Percentiles rank a stretch among this genome's conserved stretches.
Conservation (phyloP, 2,329 filamentous ascomycete species). For the Acrocalymma vagum region DNA sequence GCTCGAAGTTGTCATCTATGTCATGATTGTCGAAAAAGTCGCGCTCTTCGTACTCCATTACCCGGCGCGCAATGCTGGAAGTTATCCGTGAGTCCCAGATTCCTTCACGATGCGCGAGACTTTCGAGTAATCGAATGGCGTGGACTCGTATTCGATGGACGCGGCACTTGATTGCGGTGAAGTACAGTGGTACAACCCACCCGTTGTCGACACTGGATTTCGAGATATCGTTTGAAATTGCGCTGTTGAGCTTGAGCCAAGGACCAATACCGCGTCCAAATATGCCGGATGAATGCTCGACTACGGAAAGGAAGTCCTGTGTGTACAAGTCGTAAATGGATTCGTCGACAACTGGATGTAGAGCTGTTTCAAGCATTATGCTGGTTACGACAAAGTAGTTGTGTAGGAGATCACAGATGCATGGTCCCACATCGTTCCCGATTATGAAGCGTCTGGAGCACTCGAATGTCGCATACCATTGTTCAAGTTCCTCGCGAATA, state of each 20-base stretch:
- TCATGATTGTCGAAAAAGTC: neutral
- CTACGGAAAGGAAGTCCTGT: constrained; percentile 16
- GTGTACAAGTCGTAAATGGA: constrained; percentile 30
- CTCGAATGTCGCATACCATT: neutral
- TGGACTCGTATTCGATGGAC: constrained; percentile 50
- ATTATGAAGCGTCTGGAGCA: constrained; percentile 2
- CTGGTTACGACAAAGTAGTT: constrained; percentile 25
- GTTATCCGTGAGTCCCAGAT: constrained; percentile 49
- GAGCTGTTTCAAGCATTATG: constrained; percentile 23
- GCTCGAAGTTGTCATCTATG: neutral
- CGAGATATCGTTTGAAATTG: constrained; percentile 7
- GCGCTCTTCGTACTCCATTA: constrained; percentile 12
- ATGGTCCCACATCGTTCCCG: no score
- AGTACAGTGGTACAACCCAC: constrained; percentile 57
- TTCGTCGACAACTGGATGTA: constrained; percentile 6
- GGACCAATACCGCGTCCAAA: no score
- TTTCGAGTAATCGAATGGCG: constrained; percentile 45
- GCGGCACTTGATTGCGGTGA: constrained; percentile 58
- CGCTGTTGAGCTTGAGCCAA: constrained; percentile 1
- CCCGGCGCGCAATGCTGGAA: constrained; percentile 9
- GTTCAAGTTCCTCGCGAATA: neutral
- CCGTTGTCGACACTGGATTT: constrained; percentile 49
- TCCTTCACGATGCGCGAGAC: constrained; percentile 47
- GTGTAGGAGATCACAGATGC: constrained; percentile 18
- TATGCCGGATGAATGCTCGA: constrained; percentile 8